A percentile compares a stretch with the other conserved stretches of the same genome.
These are phyloP conservation scores for Kodamaea kaohsiungensis DNA, from an alignment of 805 yeast species.

Conservation along the genomic window DNA sequence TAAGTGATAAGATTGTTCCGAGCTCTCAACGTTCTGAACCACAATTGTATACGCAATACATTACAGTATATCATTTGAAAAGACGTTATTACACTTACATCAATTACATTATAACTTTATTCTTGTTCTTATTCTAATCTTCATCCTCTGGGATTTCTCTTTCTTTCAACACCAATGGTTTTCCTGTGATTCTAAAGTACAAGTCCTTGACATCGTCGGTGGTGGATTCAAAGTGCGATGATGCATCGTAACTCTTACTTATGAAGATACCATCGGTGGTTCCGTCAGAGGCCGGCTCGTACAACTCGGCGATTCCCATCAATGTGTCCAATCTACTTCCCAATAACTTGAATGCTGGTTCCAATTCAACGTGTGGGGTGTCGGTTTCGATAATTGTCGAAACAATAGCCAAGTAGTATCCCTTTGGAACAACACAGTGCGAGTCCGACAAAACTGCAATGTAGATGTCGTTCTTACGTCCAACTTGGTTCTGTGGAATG, in stretches of 20 bases:
- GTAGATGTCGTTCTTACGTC: slow-evolving; percentile 91
- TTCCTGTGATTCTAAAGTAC: slow-evolving; percentile 88
- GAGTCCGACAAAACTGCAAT: slow-evolving; percentile 86
- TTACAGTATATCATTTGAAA: too few relatives aligned
- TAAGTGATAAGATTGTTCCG: too few relatives aligned
- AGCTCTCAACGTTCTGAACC: too few relatives aligned
- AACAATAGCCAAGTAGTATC: slow-evolving; percentile 87
- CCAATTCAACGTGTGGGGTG: slow-evolving; percentile 87
- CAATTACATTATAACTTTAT: background rate
- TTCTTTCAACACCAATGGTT: slow-evolving; percentile 83
- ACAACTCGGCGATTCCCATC: slow-evolving; percentile 91
- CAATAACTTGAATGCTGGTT: slow-evolving; percentile 88
- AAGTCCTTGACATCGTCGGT: slow-evolving; percentile 97
- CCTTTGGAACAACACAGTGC: slow-evolving; percentile 88
- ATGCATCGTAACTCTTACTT: slow-evolving; percentile 88
- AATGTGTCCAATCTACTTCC: slow-evolving; percentile 80
- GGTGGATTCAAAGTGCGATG: slow-evolving; percentile 93
- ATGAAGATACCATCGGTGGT: slow-evolving; percentile 73
- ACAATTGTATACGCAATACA: too few relatives aligned
- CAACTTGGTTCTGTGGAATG: slow-evolving; percentile 94
- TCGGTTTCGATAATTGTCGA: slow-evolving; percentile 95
- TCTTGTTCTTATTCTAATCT: slow-evolving; percentile 12
- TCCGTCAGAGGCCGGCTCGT: slow-evolving; percentile 87
- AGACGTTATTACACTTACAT: background rate
- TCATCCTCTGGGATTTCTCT: slow-evolving; percentile 70